Evolutionary conservation across 768 basidiomycete genomes (phyloP), one percentile per base, ranked within the genome.

Genomic region (Mycena indigotica): DNA sequence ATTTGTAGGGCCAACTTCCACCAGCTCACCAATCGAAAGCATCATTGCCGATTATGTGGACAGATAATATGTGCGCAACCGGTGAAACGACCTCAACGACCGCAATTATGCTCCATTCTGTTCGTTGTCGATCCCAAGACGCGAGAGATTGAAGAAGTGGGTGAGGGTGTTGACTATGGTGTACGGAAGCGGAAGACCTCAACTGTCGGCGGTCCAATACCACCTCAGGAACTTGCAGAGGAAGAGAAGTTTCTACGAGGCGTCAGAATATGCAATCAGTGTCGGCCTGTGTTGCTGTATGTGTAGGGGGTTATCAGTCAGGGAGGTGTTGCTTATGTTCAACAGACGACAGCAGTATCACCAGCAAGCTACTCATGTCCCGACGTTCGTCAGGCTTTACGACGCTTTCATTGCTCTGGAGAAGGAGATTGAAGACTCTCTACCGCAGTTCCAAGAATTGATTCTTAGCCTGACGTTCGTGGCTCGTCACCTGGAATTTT

Each of bases 1-100:
- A 39, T 28, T 38, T 28, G 44, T 55, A 85, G 84, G 63, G 80
- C 83, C 50, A 84, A 88, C 1, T 98, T 98, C 69, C 91, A 95
- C 67, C 84, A 91, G 0, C 73, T 98, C 2, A 92, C 93, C 1
- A 96, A 94, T 64, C 86, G 96, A 15, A 96, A 96, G 73, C 96
- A 98, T 65, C 96, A 98, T 68, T 98, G 96, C 69, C 87, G 96
- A 8, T 77, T 98, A 15, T 98, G 96, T 64, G 96, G 96, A 0
- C 80, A 87, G 54, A 91, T 98, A 38, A 86, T 98, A 13, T 98
- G 96, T 67, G 89, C 95, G 1, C 79, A 97, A 4, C 93, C 94
- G 0, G 77, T 87, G 12, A 93, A 91, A 56, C 80, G 76, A 3
- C 85, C 87, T 2, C 84, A 86, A 64, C 83, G 93, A 21, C 80